Evolutionary conservation across 2,329 filamentous ascomycete species (phyloP).

Genomic region (Lasiodiplodia hormozganensis): DNA sequence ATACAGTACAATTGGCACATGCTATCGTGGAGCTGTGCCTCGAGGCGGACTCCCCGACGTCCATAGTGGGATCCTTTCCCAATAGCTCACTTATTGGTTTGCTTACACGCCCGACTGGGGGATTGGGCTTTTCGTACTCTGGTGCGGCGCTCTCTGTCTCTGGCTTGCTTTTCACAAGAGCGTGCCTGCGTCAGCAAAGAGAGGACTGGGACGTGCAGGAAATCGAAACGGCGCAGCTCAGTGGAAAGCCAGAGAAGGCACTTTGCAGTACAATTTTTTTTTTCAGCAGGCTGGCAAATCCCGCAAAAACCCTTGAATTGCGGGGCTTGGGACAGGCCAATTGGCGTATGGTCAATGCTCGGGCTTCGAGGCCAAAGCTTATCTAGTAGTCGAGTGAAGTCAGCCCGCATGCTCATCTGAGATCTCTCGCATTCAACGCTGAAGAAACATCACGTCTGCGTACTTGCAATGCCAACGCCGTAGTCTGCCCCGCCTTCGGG

Average conservation of each 20-base stretch:
- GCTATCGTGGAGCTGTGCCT: neutral
- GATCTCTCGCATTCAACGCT: neutral
- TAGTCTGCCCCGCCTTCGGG: neutral
- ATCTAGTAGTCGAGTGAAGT: conserved; percentile 7
- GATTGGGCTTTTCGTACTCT: no score
- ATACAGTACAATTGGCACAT: neutral
- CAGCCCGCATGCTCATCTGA: neutral
- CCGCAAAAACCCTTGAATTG: neutral
- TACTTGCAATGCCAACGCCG: neutral
- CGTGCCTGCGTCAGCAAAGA: no score
- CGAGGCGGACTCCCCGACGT: no score
- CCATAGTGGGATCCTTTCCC: no score
- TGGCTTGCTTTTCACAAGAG: no score
- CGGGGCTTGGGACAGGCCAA: neutral
- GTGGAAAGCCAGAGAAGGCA: no score
- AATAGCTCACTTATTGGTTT: no score
- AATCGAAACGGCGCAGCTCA: no score
- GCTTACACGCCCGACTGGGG: no score
- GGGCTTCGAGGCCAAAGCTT: neutral
- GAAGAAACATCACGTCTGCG: neutral
- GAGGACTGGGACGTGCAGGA: no score
- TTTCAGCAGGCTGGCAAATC: neutral
- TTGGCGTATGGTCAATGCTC: neutral
- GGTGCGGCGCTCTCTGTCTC: no score
- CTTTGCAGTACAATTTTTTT: neutral